Conservation (phyloP, 1,284 basidiomycete genomes). For the Malassezia obtusa region DNA sequence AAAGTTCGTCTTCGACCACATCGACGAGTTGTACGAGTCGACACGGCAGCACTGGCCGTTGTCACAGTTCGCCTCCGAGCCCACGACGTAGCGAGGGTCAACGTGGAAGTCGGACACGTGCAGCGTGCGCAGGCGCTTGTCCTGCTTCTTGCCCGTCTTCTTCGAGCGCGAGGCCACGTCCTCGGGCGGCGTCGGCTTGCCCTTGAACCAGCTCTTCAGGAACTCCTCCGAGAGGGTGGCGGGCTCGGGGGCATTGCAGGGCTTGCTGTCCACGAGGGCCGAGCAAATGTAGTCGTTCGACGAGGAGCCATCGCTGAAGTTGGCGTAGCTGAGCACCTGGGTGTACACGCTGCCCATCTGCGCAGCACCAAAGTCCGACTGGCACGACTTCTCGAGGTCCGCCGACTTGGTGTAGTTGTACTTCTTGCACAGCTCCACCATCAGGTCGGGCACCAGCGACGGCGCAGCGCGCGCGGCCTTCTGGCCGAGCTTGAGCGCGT, state of each 20-base stretch:
- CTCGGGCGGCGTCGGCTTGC: constrained; percentile 7
- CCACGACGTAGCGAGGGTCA: constrained; percentile 67
- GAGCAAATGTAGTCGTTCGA: constrained; percentile 40
- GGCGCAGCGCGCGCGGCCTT: constrained; percentile 60
- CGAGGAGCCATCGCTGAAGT: constrained; percentile 26
- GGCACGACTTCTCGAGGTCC: constrained; percentile 53
- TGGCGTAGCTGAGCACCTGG: constrained; percentile 42
- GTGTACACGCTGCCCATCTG: constrained; percentile 29
- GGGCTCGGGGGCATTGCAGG: constrained; percentile 27
- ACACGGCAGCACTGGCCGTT: constrained; percentile 62
- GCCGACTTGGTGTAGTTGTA: constrained; percentile 54
- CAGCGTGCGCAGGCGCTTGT: constrained; percentile 61
- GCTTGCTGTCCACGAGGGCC: constrained; percentile 5
- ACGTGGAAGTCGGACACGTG: constrained; percentile 70
- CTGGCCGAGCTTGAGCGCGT: constrained; percentile 60
- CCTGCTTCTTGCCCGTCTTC: constrained; percentile 45
- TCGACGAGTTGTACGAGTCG: constrained; percentile 54
- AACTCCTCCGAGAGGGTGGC: constrained; percentile 22
- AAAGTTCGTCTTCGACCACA: constrained; percentile 47
- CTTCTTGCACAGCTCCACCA: constrained; percentile 58
- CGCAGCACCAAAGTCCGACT: constrained; percentile 20
- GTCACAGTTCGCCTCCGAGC: constrained; percentile 66
- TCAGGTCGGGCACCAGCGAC: constrained; percentile 56
- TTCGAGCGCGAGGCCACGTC: constrained; percentile 17
- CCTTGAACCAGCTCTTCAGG: constrained; percentile 36